A percentile compares a stretch with the other conserved stretches of the same genome.
Evolutionary conservation across 2,329 filamentous ascomycete genomes (phyloP).

Genomic region (Fusarium denticulatum): DNA sequence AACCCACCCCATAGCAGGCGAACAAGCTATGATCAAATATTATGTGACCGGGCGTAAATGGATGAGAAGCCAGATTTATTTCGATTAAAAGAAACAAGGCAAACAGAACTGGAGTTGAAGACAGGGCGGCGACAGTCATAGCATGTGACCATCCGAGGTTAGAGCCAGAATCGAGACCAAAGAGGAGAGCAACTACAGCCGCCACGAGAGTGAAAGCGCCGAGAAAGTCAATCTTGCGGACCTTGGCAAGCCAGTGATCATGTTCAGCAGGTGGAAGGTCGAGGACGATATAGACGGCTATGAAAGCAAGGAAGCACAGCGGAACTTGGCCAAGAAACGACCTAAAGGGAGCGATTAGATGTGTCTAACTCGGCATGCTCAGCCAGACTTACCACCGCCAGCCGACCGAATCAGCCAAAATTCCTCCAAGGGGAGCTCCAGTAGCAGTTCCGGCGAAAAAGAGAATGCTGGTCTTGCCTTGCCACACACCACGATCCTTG

Average conservation of each 20-base stretch:
- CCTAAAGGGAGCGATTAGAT: constrained; percentile 51
- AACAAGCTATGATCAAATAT: constrained; percentile 75
- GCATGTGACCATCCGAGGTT: constrained; percentile 74
- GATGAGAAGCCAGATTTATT: constrained; percentile 71
- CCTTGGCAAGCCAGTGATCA: constrained; percentile 72
- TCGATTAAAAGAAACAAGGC: constrained; percentile 75
- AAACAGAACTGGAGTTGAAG: constrained; percentile 67
- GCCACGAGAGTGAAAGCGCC: constrained; percentile 73
- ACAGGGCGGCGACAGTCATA: constrained; percentile 67
- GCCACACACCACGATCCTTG: constrained; percentile 76
- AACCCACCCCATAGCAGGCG: constrained; percentile 76
- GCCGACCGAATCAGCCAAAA: constrained; percentile 77
- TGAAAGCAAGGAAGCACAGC: constrained; percentile 71
- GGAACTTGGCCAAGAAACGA: constrained; percentile 78
- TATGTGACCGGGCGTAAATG: constrained; percentile 79
- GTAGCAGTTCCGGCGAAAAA: constrained; percentile 74
- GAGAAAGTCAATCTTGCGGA: constrained; percentile 76
- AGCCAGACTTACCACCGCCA: constrained; percentile 72
- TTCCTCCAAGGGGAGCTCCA: constrained; percentile 76
- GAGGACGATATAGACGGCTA: constrained; percentile 70
- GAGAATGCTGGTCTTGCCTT: constrained; percentile 77
- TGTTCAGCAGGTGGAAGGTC: constrained; percentile 69
- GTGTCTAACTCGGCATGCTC: background rate
- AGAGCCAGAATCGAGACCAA: constrained; percentile 77
- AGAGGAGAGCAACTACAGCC: constrained; percentile 72